These are phyloP conservation scores for Tylopilus sp. DNA, from an alignment of 768 basidiomycete species.

Conservation along the genomic window DNA sequence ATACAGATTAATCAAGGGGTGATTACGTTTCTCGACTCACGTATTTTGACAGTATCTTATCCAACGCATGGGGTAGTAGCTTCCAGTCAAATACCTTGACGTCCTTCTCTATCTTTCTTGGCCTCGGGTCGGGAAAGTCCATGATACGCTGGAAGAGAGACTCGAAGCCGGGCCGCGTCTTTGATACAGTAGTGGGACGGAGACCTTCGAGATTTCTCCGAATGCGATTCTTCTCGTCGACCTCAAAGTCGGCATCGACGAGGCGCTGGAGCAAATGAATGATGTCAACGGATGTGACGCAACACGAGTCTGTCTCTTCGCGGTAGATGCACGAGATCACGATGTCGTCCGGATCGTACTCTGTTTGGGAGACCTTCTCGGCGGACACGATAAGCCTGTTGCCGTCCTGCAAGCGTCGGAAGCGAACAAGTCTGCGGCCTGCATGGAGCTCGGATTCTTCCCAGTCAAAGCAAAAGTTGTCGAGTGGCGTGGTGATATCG, in stretches of 20 bases:
- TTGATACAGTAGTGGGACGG: slow-evolving; percentile 85
- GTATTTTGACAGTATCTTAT: slow-evolving; percentile 83
- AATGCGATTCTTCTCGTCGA: slow-evolving; percentile 97
- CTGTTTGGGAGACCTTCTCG: slow-evolving; percentile 66
- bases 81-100: slow-evolving; percentile 85
- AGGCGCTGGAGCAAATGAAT: slow-evolving; percentile 86
- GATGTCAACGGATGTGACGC: slow-evolving; percentile 93
- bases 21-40: slow-evolving; percentile 41
- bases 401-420: slow-evolving; percentile 75
- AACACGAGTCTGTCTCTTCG: slow-evolving; percentile 71
- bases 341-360: slow-evolving; percentile 69
- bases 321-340: slow-evolving; percentile 96
- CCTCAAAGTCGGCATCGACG: slow-evolving; percentile 71
- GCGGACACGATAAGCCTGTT: slow-evolving; percentile 75
- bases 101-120: slow-evolving; percentile 96
- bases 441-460: slow-evolving; percentile 58
- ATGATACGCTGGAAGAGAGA: slow-evolving; percentile 95
- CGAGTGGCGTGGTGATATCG: slow-evolving; percentile 56
- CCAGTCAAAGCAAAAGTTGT: slow-evolving; percentile 56
- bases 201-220: slow-evolving; percentile 92
- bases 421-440: slow-evolving; percentile 84
- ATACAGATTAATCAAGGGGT: not conserved
- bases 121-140: slow-evolving; percentile 92
- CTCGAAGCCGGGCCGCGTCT: slow-evolving; percentile 74
- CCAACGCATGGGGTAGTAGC: slow-evolving; percentile 63